Percentiles rank a stretch among this genome's conserved stretches.
Evolutionary conservation across 495 filamentous ascomycete species (phyloP).

Genomic region (Aspergillus sparsus): DNA sequence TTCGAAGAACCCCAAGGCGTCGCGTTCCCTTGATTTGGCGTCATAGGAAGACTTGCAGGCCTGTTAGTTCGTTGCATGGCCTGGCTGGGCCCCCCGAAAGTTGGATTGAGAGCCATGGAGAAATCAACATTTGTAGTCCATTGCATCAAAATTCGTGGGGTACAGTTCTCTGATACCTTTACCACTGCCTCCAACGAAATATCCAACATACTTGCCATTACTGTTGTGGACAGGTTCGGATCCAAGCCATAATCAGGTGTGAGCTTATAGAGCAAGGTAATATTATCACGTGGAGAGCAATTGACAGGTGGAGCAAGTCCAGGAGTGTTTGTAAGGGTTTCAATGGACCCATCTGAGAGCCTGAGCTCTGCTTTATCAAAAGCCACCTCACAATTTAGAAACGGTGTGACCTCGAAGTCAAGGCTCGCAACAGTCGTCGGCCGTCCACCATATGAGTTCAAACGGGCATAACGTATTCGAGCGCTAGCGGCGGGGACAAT

Average conservation of each 20-base stretch:
- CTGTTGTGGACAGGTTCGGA: slow-evolving; percentile 46
- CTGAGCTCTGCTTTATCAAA: slow-evolving; percentile 68
- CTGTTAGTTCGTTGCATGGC: slow-evolving; percentile 51
- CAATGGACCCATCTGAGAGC: slow-evolving; percentile 66
- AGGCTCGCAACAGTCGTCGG: slow-evolving; percentile 77
- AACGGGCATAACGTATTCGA: slow-evolving; percentile 75
- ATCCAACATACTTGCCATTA: slow-evolving; percentile 52
- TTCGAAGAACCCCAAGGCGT: slow-evolving; percentile 32
- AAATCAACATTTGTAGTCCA: slow-evolving; percentile 87
- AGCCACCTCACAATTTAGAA: slow-evolving; percentile 68
- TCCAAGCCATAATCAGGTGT: slow-evolving; percentile 62
- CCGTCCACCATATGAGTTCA: slow-evolving; percentile 62
- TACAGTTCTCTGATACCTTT: slow-evolving; percentile 62
- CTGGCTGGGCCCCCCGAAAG: slow-evolving; percentile 63
- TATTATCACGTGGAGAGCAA: slow-evolving; percentile 78
- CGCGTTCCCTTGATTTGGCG: slow-evolving; percentile 33
- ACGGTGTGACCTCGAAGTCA: slow-evolving; percentile 85
- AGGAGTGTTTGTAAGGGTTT: slow-evolving; percentile 62
- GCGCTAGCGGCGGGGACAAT: slow-evolving; percentile 83
- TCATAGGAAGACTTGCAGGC: slow-evolving; percentile 56
- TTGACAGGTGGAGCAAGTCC: slow-evolving; percentile 62
- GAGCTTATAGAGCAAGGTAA: slow-evolving; percentile 82
- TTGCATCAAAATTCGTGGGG: slow-evolving; percentile 72
- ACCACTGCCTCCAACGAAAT: slow-evolving; percentile 70
- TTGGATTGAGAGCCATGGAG: slow-evolving; percentile 63